These are phyloP conservation scores for Chalciporus piperatoides DNA, from an alignment of 1,284 basidiomycete genomes.

Conservation along the genomic window DNA sequence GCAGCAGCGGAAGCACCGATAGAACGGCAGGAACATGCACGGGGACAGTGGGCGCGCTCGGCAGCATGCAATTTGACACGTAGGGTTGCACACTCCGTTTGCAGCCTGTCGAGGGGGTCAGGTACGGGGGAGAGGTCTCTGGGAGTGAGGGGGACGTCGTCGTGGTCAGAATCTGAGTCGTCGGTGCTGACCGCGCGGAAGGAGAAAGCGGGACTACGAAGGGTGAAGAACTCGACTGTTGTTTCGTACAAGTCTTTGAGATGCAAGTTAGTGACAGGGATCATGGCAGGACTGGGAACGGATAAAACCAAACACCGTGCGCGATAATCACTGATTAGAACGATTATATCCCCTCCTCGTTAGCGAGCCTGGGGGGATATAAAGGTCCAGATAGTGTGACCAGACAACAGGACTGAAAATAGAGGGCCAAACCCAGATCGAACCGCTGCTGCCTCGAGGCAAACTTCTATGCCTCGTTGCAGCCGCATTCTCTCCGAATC, in stretches of 20 bases:
- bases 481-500: conserved; percentile 13
- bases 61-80: conserved; percentile 50
- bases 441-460: conserved; percentile 24
- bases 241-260: conserved; percentile 55
- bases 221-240: conserved; percentile 57
- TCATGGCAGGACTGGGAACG: conserved; percentile 41
- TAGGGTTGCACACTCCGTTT: conserved; percentile 31
- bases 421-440: conserved; percentile 7
- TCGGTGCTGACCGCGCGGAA: conserved; percentile 21
- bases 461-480: conserved; percentile 16
- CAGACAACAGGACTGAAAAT: conserved; percentile 4
- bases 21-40: conserved; percentile 38
- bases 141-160: conserved; percentile 27
- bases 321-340: conserved; percentile 37
- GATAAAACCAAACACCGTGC: conserved; percentile 36
- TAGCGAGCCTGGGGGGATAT: conserved; percentile 19
- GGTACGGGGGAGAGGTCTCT: conserved; percentile 27
- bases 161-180: conserved; percentile 27
- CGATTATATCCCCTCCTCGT: conserved; percentile 8
- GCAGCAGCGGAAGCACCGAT: conserved; percentile 30
- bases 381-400: conserved; percentile 7
- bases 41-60: conserved; percentile 33
- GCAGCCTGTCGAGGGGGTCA: conserved; percentile 19
- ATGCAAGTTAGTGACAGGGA: conserved; percentile 49
- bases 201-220: conserved; percentile 38